A percentile compares a stretch with the other conserved stretches of the same genome.
Evolutionary conservation across 176 grass and related monocot genomes (phyloP).

Genomic region (Zoysia japonica): DNA sequence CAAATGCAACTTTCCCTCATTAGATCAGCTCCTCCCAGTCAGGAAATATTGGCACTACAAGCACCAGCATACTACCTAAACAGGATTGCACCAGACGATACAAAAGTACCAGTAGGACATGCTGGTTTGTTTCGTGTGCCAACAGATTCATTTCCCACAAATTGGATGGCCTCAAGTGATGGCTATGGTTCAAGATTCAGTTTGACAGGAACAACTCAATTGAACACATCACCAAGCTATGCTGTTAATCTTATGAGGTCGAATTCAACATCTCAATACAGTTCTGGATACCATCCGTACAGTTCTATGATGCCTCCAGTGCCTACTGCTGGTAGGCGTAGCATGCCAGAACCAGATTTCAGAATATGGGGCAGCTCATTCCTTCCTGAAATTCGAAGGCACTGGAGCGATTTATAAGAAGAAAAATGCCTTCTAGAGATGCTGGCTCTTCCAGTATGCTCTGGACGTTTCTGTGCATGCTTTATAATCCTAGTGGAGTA

Average conservation of each 20-base stretch:
- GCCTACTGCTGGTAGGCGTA: constrained; percentile 35
- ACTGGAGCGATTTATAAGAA: constrained; percentile 31
- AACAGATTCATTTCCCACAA: constrained; percentile 50
- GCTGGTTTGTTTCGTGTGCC: constrained; percentile 88
- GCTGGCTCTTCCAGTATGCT: constrained; percentile 36
- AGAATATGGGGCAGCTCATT: constrained; percentile 30
- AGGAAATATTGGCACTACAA: constrained; percentile 39
- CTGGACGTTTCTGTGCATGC: constrained; percentile 28
- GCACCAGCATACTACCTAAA: constrained; percentile 28
- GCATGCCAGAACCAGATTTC: constrained; percentile 40
- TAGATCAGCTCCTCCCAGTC: constrained; percentile 28
- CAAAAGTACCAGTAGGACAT: constrained; percentile 58
- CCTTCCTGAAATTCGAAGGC: constrained; percentile 29
- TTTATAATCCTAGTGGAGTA: constrained; percentile 16
- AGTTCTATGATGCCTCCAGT: constrained; percentile 27
- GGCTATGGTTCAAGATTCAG: constrained; percentile 45
- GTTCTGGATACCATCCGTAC: constrained; percentile 34
- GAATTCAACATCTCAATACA: constrained; percentile 32
- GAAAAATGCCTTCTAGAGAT: constrained; percentile 41
- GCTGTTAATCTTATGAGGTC: constrained; percentile 18
- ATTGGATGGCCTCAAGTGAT: constrained; percentile 17
- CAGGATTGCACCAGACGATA: constrained; percentile 25
- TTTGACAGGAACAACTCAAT: constrained; percentile 33
- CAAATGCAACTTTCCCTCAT: constrained; percentile 39
- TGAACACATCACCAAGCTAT: constrained; percentile 37